These are phyloP conservation scores for Spergularia marina DNA, from an alignment of 148 eudicot species.

Conservation along the genomic window DNA sequence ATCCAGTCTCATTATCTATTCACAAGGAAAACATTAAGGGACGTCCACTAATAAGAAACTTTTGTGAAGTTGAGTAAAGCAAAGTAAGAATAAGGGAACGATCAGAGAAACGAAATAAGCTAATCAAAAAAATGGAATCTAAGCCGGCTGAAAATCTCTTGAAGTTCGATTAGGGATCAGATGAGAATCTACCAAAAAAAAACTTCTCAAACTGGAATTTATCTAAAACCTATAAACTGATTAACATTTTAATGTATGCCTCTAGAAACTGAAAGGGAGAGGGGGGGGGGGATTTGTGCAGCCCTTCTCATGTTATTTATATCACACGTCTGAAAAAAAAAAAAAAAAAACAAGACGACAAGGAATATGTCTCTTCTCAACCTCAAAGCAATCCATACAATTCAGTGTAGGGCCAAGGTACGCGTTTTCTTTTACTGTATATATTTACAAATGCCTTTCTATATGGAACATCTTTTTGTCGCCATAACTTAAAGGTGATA, in stretches of 20 bases:
- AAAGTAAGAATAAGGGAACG: background rate
- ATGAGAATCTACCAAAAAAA: background rate
- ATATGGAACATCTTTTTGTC: no score
- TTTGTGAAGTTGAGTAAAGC: background rate
- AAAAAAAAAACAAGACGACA: no score
- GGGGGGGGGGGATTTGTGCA: no score
- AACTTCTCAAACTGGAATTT: background rate
- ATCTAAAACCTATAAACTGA: background rate
- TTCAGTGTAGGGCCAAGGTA: no score
- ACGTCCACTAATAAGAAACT: background rate
- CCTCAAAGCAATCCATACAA: no score
- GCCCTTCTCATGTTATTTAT: no score
- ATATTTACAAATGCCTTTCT: no score
- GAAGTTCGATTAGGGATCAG: background rate
- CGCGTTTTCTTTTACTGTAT: no score
- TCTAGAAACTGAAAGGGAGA: background rate
- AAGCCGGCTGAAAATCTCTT: background rate
- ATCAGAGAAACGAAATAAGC: background rate
- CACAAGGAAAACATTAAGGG: background rate
- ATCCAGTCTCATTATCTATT: constrained; percentile 13
- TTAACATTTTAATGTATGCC: background rate
- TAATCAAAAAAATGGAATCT: background rate
- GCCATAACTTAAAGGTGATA: no score
- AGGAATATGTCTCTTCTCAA: no score
- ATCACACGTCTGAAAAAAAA: no score